Evolutionary conservation across 2,329 filamentous ascomycete species (phyloP), one percentile per base, ranked within the genome.

Genomic region (Drechslerella coelobrocha): DNA sequence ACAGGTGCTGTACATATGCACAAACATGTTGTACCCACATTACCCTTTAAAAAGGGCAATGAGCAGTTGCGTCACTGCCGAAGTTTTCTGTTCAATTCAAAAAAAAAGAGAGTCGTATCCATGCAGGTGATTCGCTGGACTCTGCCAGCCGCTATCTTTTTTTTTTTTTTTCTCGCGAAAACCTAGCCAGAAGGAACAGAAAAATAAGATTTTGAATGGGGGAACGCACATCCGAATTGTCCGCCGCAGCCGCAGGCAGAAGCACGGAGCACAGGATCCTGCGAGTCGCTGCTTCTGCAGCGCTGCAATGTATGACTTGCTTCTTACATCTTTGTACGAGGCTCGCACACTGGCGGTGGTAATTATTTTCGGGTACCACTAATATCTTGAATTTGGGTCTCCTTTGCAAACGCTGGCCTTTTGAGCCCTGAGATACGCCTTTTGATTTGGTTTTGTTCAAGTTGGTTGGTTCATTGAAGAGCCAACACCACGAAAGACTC

Each of bases 401-500:
- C n/a, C n/a, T n/a, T n/a, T n/a, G n/a, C n/a, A n/a, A n/a, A n/a
- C n/a, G n/a, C n/a, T n/a, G n/a, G n/a, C n/a, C n/a, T n/a, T n/a
- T n/a, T n/a, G n/a, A n/a, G n/a, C n/a, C n/a, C n/a, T n/a, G n/a
- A n/a, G n/a, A n/a, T n/a, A n/a, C n/a, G n/a, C n/a, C n/a, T n/a
- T n/a, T n/a, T n/a, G n/a, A n/a, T n/a, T n/a, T n/a, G n/a, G n/a
- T n/a, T n/a, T n/a, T n/a, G 29, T 31, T 31, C 12, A 12, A 31
- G 37, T 17, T 41, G n/a, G 37, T 14, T 41, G n/a, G 37, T 17
- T 41, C 23, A 21, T 39, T 12, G 53, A 47, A 52, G 37, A 54
- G 57, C 65, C 52, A 62, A 69, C 56, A 61, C 51, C 34, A 34
- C 37, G 37, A 17, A 41, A 10, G 9, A 4, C 8, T 45, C 41